A percentile compares a stretch with the other conserved stretches of the same genome.
Conservation (phyloP, 169 alveolate genomes). For the Cryptosporidium xiaoi region DNA sequence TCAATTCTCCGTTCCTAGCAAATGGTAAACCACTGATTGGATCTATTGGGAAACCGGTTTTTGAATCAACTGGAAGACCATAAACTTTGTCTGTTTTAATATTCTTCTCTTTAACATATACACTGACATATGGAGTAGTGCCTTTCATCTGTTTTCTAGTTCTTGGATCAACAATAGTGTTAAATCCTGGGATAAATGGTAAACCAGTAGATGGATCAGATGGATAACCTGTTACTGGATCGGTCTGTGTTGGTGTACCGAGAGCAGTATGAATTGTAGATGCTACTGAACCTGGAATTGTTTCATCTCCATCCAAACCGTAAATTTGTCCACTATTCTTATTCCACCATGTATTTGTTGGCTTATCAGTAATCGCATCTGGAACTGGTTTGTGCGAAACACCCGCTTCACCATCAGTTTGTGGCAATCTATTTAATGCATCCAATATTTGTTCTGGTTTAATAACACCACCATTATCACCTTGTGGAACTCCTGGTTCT, state of each 20-base stretch:
- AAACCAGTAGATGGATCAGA: slow-evolving; percentile 74
- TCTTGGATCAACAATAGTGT: slow-evolving; percentile 39
- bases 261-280: slow-evolving; percentile 40
- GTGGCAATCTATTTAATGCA: slow-evolving; percentile 34
- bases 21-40: slow-evolving; percentile 62
- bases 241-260: slow-evolving; percentile 74
- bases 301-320: not conserved
- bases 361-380: slow-evolving; percentile 45
- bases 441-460: slow-evolving; percentile 51
- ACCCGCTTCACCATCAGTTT: not conserved
- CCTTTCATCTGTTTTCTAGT: slow-evolving; percentile 60
- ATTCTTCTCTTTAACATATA: slow-evolving; percentile 43
- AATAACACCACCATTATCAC: slow-evolving; percentile 55
- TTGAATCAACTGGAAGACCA: slow-evolving; percentile 69
- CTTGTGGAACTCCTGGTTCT: slow-evolving; percentile 60
- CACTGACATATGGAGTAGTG: slow-evolving; percentile 14
- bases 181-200: slow-evolving; percentile 72
- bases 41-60: slow-evolving; percentile 69
- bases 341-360: slow-evolving; percentile 72
- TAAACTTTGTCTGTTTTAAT: slow-evolving; percentile 27
- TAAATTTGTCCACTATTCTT: slow-evolving; percentile 41
- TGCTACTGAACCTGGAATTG: slow-evolving; percentile 69
- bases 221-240: slow-evolving; percentile 63
- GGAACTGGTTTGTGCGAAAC: slow-evolving; percentile 57
- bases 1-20: slow-evolving; percentile 41